Evolutionary conservation across 257 asterid genomes (phyloP).

Genomic region (Solanum neorickii): DNA sequence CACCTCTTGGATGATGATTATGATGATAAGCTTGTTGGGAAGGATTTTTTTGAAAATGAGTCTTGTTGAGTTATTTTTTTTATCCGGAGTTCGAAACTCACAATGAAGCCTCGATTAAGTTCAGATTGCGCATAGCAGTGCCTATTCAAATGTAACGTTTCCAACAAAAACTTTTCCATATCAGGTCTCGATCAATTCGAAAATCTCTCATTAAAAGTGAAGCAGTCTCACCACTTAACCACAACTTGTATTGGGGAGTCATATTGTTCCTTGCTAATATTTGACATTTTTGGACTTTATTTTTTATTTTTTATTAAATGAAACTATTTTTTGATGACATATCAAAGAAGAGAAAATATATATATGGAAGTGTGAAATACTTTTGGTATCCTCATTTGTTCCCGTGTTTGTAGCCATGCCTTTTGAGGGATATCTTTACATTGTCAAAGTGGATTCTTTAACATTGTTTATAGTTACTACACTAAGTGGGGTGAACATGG

Average conservation of each 20-base stretch:
- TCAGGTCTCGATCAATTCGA: fast-evolving
- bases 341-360: not conserved
- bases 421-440: not conserved
- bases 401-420: not conserved
- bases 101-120: too few relatives aligned
- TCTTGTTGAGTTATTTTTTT: too few relatives aligned
- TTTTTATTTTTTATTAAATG: not conserved
- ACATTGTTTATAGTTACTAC: not conserved
- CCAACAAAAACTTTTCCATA: too few relatives aligned
- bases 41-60: too few relatives aligned
- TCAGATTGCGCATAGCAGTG: fast-evolving
- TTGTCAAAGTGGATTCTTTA: not conserved
- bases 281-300: not conserved
- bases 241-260: not conserved
- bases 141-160: fast-evolving
- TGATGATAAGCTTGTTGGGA: too few relatives aligned
- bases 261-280: not conserved
- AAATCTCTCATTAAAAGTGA: not conserved
- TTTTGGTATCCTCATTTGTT: not conserved
- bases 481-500: not conserved
- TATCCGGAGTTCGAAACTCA: too few relatives aligned
- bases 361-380: not conserved
- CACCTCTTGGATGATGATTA: too few relatives aligned
- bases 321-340: not conserved
- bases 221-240: not conserved